Percentiles rank a stretch among this genome's conserved stretches.
Conservation (phyloP, 2,329 filamentous ascomycete genomes). For the Calonectria pauciramosa region DNA sequence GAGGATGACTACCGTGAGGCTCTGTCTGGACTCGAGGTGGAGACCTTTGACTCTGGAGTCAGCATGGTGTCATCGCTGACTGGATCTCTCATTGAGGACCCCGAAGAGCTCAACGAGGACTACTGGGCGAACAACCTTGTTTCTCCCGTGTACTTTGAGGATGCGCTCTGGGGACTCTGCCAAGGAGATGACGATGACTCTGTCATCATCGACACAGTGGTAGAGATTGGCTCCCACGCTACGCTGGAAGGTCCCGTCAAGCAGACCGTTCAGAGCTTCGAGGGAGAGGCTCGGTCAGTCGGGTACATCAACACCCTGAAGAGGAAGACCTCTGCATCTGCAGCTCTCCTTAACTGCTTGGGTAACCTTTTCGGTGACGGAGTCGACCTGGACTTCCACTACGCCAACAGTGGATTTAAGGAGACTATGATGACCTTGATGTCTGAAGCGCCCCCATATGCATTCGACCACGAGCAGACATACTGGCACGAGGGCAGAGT, state of each 20-base stretch:
- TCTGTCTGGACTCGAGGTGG: constrained; percentile 2
- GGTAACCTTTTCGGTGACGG: constrained; percentile 59
- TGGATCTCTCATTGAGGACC: constrained; percentile 14
- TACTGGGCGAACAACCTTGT: constrained; percentile 27
- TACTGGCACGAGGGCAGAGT: constrained; percentile 7
- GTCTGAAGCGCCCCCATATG: constrained; percentile 10
- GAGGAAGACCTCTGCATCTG: constrained; percentile 50
- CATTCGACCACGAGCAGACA: constrained; percentile 1
- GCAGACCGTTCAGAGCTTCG: constrained; percentile 58
- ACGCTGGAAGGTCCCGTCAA: constrained; percentile 62
- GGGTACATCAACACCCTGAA: constrained; percentile 58
- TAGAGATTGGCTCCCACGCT: constrained; percentile 63
- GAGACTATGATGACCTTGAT: constrained; percentile 56
- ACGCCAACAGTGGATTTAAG: constrained; percentile 30
- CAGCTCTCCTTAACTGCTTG: constrained; percentile 49
- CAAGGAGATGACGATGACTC: constrained; percentile 12
- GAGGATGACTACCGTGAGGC: constrained; percentile 20
- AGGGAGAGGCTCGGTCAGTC: constrained; percentile 45
- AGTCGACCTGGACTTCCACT: constrained; percentile 54
- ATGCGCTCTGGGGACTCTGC: constrained; percentile 14
- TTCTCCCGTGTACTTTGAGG: constrained; percentile 22
- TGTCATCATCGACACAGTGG: not conserved
- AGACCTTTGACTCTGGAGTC: not conserved
- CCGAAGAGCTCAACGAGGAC: constrained; percentile 11
- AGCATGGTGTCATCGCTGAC: constrained; percentile 25